Conservation (phyloP, 805 yeast genomes). For the Debaryomyces maramus region DNA sequence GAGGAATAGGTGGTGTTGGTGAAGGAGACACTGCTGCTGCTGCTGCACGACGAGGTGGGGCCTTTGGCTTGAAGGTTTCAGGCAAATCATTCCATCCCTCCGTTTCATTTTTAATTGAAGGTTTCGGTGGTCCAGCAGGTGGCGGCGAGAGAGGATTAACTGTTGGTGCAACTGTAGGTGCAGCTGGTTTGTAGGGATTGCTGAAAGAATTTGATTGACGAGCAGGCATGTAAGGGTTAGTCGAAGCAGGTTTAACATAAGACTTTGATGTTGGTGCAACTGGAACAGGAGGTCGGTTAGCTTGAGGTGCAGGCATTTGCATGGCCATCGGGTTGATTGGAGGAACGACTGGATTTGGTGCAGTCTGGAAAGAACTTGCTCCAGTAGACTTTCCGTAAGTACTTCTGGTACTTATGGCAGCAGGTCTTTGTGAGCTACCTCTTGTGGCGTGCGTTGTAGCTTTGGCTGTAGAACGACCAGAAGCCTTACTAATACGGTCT, state of each 20-base stretch:
- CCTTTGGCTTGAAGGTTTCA: conserved; percentile 44
- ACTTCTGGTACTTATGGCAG: conserved; percentile 17
- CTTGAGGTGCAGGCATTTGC: conserved; percentile 13
- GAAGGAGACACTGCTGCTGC: conserved; percentile 35
- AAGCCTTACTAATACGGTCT: conserved; percentile 75
- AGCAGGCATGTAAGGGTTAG: conserved; percentile 24
- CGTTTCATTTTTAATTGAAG: conserved; percentile 43
- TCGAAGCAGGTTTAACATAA: conserved; percentile 22
- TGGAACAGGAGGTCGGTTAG: conserved; percentile 9
- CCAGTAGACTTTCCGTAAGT: conserved; percentile 10
- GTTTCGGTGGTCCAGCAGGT: conserved; percentile 24
- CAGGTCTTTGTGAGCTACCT: conserved; percentile 13
- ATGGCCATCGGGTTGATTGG: conserved; percentile 4
- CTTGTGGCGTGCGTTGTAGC: conserved; percentile 6
- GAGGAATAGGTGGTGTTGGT: conserved; percentile 21
- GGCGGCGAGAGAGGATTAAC: conserved; percentile 14
- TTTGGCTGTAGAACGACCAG: conserved; percentile 27
- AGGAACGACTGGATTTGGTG: conserved; percentile 2
- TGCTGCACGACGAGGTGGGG: conserved; percentile 45
- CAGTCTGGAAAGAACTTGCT: conserved; percentile 3
- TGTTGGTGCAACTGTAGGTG: conserved; percentile 17
- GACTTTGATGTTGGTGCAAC: conserved; percentile 10
- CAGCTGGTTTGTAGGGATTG: conserved; percentile 22
- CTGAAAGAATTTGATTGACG: conserved; percentile 2
- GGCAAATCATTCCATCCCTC: conserved; percentile 79